phyloP scores from a whole-genome alignment of 2,329 filamentous ascomycete genomes.

The Xylogone sp. region DNA sequence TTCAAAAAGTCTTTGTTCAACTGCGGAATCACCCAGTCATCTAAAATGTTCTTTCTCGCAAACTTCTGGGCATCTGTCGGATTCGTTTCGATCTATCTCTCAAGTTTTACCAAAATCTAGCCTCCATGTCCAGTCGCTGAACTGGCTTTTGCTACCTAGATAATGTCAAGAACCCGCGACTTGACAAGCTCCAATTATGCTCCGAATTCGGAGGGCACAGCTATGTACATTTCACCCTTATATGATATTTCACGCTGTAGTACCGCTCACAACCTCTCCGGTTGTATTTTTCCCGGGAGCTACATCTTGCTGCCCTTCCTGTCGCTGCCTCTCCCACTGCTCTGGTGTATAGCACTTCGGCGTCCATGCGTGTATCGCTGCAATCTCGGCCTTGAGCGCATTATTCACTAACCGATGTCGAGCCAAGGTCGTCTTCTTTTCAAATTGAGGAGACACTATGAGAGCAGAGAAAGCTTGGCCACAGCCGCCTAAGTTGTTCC shows the following conservation, averaged over 20 bases:
- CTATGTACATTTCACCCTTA: not conserved
- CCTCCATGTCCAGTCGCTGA: not conserved
- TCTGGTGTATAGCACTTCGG: conserved; percentile 71
- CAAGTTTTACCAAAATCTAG: too few relatives aligned
- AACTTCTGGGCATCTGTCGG: not conserved
- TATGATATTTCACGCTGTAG: conserved; percentile 18
- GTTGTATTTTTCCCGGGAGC: conserved; percentile 27
- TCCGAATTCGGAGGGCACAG: not conserved
- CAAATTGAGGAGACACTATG: conserved; percentile 59
- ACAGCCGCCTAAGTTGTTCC: conserved; percentile 54
- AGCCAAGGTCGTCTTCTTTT: conserved; percentile 58
- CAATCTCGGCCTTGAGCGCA: conserved; percentile 65
- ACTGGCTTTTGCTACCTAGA: not conserved
- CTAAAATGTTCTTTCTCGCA: too few relatives aligned
- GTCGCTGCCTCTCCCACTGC: conserved; percentile 65
- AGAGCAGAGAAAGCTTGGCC: conserved; percentile 68
- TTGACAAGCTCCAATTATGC: not conserved
- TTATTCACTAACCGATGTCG: conserved; percentile 67
- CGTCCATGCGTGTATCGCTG: conserved; percentile 73
- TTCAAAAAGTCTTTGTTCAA: too few relatives aligned
- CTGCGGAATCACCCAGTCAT: too few relatives aligned
- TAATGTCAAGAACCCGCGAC: not conserved
- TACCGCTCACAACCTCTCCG: conserved; percentile 27
- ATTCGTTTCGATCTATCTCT: too few relatives aligned
- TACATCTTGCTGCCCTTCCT: conserved; percentile 21